Percentiles rank a stretch among this genome's conserved stretches.
Evolutionary conservation across 2,329 filamentous ascomycete genomes (phyloP).

Genomic region (Nemania bipapillata): DNA sequence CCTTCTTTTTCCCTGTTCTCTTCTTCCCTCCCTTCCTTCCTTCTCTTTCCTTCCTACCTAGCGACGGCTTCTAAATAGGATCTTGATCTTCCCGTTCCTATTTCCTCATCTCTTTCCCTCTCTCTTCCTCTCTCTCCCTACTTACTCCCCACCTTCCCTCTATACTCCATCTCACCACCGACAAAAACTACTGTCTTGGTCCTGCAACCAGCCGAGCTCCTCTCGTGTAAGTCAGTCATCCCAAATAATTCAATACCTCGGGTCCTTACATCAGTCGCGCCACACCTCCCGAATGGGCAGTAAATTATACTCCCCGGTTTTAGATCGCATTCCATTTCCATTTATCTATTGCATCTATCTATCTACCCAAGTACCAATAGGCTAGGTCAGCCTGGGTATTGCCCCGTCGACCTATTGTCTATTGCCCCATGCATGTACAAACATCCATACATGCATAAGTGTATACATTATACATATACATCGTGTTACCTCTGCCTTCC

Average conservation of each 20-base stretch:
- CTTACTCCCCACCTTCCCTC: neutral
- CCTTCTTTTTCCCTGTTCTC: neutral
- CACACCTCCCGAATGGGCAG: conserved; percentile 7
- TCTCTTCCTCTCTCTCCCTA: neutral
- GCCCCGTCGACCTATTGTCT: too few species aligned
- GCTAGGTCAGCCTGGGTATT: too few species aligned
- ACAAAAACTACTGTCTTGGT: conserved; percentile 10
- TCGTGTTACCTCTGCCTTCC: too few species aligned
- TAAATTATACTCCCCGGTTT: neutral
- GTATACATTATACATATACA: too few species aligned
- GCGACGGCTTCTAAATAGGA: neutral
- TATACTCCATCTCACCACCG: neutral
- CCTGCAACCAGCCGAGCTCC: conserved; percentile 15
- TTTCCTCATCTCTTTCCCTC: neutral
- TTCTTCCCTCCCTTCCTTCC: too few species aligned
- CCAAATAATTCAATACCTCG: conserved; percentile 6
- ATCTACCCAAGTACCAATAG: too few species aligned
- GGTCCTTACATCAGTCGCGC: conserved; percentile 17
- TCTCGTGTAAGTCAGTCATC: conserved; percentile 18
- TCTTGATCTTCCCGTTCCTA: conserved; percentile 11
- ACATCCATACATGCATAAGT: conserved; percentile 19
- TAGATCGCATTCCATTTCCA: conserved; percentile 32
- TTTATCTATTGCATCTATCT: too few species aligned
- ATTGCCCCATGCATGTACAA: conserved; percentile 14
- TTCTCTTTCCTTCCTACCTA: too few species aligned